Conservation (phyloP, 371 early-diverging fungal genomes). For the Conidiobolus coronatus region DNA sequence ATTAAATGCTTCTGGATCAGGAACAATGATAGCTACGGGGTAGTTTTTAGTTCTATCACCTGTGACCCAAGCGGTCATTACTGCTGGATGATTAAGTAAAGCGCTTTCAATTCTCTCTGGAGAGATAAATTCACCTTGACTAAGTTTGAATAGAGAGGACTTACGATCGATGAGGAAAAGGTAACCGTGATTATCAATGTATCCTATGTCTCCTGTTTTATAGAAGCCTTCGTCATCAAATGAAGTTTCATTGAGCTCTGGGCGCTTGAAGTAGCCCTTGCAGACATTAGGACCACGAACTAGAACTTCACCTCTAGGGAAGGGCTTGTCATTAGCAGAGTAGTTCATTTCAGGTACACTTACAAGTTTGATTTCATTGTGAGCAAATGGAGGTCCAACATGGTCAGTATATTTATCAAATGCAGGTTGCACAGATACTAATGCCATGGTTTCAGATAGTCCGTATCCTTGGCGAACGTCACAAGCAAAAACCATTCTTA, state of each 20-base stretch:
- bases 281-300: constrained; percentile 64
- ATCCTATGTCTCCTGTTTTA: constrained; percentile 76
- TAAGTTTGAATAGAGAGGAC: constrained; percentile 92
- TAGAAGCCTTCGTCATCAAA: constrained; percentile 79
- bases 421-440: constrained; percentile 17
- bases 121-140: constrained; percentile 91
- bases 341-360: constrained; percentile 83
- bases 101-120: constrained; percentile 63
- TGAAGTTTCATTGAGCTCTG: constrained; percentile 53
- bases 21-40: constrained; percentile 70
- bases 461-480: constrained; percentile 66
- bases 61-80: constrained; percentile 44
- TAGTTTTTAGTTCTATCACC: constrained; percentile 62
- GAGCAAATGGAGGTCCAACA: constrained; percentile 33
- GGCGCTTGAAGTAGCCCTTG: constrained; percentile 64
- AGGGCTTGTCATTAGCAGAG: constrained; percentile 39
- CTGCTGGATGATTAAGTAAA: constrained; percentile 9
- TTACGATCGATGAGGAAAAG: constrained; percentile 79
- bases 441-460: constrained; percentile 59
- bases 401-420: constrained; percentile 32
- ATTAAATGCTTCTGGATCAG: constrained; percentile 33
- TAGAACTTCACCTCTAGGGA: constrained; percentile 81
- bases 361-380: constrained; percentile 58
- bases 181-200: constrained; percentile 25
- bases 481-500: constrained; percentile 55